phyloP scores from a whole-genome alignment of 805 yeast species.

The Saturnispora besseyi region DNA sequence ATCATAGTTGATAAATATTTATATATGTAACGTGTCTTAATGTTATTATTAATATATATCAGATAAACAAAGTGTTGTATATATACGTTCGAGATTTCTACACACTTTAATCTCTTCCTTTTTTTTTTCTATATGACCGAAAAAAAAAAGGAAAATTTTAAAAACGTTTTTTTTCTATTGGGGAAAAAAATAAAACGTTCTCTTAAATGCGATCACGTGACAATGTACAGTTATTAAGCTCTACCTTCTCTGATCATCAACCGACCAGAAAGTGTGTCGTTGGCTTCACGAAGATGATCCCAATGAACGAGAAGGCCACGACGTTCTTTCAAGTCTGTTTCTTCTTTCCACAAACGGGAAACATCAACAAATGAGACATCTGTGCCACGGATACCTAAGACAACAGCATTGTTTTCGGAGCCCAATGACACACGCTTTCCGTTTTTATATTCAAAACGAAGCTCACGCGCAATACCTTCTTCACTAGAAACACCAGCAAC shows the following conservation, averaged over 20 bases:
- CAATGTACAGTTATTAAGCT: background rate
- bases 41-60: no score
- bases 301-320: constrained; percentile 66
- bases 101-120: no score
- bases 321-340: constrained; percentile 52
- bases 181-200: background rate
- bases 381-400: constrained; percentile 66
- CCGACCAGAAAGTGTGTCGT: constrained; percentile 70
- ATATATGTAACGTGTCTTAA: no score
- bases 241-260: constrained; percentile 35
- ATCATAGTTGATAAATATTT: no score
- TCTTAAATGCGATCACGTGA: background rate
- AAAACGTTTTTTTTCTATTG: background rate
- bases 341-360: constrained; percentile 46
- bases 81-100: no score
- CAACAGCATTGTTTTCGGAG: constrained; percentile 44
- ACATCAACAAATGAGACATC: constrained; percentile 50
- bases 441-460: constrained; percentile 43
- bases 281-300: constrained; percentile 48
- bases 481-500: constrained; percentile 18
- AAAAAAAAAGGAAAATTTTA: background rate
- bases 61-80: no score
- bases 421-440: constrained; percentile 34
- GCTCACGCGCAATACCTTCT: constrained; percentile 24
- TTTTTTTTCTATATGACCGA: background rate